A percentile compares a stretch with the other conserved stretches of the same genome.
These are phyloP conservation scores for Sclerotinia spermophila DNA, from an alignment of 2,329 filamentous ascomycete genomes.

Conservation along the genomic window DNA sequence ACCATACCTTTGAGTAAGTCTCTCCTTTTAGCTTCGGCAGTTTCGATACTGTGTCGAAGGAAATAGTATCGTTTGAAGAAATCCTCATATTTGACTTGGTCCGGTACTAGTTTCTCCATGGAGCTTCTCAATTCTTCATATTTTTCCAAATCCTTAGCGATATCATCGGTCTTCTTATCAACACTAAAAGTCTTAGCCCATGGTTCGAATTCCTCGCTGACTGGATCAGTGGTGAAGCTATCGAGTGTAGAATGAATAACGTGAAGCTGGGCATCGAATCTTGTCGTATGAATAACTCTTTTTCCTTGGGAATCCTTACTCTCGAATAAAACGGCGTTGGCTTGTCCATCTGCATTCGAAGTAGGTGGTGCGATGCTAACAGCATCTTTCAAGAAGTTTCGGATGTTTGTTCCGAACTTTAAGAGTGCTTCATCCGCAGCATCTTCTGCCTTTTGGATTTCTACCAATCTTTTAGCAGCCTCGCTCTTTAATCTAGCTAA, in stretches of 20 bases:
- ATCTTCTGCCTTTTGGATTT: conserved; percentile 89
- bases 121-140: conserved; percentile 80
- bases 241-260: conserved; percentile 85
- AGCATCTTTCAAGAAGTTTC: conserved; percentile 86
- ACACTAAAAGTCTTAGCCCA: conserved; percentile 76
- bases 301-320: conserved; percentile 88
- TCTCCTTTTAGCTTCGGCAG: conserved; percentile 80
- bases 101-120: conserved; percentile 96
- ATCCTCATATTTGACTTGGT: conserved; percentile 78
- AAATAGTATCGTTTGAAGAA: conserved; percentile 99
- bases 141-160: conserved; percentile 76
- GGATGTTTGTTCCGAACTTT: conserved; percentile 84
- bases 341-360: conserved; percentile 46
- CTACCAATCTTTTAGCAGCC: conserved; percentile 78
- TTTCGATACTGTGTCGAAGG: conserved; percentile 85
- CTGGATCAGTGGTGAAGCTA: conserved; percentile 78
- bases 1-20: conserved; percentile 83
- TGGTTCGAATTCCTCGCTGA: conserved; percentile 66
- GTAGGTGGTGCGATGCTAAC: conserved; percentile 79
- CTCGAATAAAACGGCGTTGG: conserved; percentile 77
- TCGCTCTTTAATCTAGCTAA: conserved; percentile 73
- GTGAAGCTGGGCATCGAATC: conserved; percentile 93
- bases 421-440: conserved; percentile 93
- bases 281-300: conserved; percentile 88
- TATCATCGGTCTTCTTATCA: conserved; percentile 79